Base-by-base conservation (phyloP, 352 stramenopile genomes). In the Globisporangium nunn region DNA sequence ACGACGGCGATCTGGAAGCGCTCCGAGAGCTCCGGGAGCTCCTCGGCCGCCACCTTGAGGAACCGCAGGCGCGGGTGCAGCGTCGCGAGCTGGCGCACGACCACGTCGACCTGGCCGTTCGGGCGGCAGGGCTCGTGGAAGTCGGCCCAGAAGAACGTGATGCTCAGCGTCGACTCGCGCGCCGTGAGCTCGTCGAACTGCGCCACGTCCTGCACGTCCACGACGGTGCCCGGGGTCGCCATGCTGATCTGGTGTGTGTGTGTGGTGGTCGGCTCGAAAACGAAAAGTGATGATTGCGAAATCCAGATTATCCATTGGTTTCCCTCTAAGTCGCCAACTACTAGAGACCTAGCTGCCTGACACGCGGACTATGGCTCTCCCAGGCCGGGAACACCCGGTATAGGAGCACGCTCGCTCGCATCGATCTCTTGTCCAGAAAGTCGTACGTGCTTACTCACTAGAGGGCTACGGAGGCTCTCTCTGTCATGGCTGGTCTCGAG, bases 1-100 rank as follows among this genome's bases (percentile, higher is more conserved):
- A 99, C 94, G 6, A 96, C 81, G 0, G 84, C 83, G 50, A 99
- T 91, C 61, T 86, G 62, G 61, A 96, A 96, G 40, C 82, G 80
- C 63, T 96, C 86, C 61, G 81, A 91, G 52, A 94, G 72, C 56
- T 91, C 85, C 3, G 84, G 62, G 29, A 93, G 68, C 48, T 91
- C 78, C 58, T 96, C 87, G 33, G 87, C 88, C 46, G 89, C 83
- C 18, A 95, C 72, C 62, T 96, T 94, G 58, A 91, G 75, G 64
- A 94, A 94, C 46, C 78, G 78, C 56, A 94, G 81, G 59, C 84
- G 84, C 30, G 84, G 84, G 54, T 94, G 81, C 55, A 94, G 63
- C 54, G 80, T 87, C 39, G 84, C 84, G 40, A 94, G 66, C 61
- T 94, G 84, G 15, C 72, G 74, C 57, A 94, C 78, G 28, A 94